phyloP scores from a whole-genome alignment of 768 basidiomycete genomes.

The Termitomyces sp. region DNA sequence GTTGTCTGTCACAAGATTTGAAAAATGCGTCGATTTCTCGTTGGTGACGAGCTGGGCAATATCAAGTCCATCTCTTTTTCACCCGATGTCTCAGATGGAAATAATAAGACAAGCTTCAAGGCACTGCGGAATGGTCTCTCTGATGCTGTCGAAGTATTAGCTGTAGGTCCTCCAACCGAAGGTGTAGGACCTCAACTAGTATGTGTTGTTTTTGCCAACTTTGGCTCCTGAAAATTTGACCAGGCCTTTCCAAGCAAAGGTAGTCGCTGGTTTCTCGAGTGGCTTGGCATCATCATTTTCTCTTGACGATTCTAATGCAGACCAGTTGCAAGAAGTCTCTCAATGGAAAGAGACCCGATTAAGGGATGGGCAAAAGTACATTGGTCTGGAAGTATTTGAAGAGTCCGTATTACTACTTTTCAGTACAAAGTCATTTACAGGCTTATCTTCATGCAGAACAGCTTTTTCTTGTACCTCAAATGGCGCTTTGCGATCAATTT shows the following conservation, averaged over 20 bases:
- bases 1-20: not conserved
- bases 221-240: not conserved
- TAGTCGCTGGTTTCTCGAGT: constrained; percentile 59
- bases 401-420: constrained; percentile 32
- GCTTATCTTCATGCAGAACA: constrained; percentile 25
- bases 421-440: not conserved
- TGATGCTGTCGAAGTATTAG: constrained; percentile 28
- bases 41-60: constrained; percentile 76
- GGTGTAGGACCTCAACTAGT: constrained; percentile 29
- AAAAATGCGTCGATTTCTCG: constrained; percentile 61
- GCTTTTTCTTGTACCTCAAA: constrained; percentile 71
- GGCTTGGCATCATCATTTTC: constrained; percentile 45
- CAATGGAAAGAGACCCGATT: constrained; percentile 66
- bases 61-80: constrained; percentile 56
- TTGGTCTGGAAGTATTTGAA: constrained; percentile 51
- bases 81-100: constrained; percentile 20
- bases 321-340: constrained; percentile 25
- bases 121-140: constrained; percentile 25
- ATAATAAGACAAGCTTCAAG: constrained; percentile 28
- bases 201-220: constrained; percentile 15
- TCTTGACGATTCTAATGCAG: constrained; percentile 33
- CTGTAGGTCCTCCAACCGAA: constrained; percentile 18
- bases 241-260: constrained; percentile 41
- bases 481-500: constrained; percentile 58
- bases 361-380: constrained; percentile 44